A percentile compares a stretch with the other conserved stretches of the same genome.
Conservation (phyloP, 768 basidiomycete species). For the Auriscalpium orientale region DNA sequence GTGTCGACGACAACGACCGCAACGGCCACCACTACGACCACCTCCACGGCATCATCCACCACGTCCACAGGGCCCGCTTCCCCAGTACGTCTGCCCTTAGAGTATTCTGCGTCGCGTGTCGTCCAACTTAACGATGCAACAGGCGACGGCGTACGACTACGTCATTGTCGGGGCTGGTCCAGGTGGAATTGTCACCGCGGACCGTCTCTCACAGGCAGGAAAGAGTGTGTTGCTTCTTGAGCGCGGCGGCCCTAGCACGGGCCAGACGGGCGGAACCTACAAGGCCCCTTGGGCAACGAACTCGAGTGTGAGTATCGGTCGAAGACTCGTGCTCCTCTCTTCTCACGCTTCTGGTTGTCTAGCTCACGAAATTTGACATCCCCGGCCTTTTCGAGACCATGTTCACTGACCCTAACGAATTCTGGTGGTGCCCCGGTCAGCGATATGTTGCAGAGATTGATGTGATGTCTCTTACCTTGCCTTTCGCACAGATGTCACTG, state of each 20-base stretch:
- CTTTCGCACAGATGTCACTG: constrained; percentile 39
- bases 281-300: constrained; percentile 42
- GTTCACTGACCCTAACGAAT: constrained; percentile 49
- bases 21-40: constrained; percentile 25
- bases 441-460: neutral
- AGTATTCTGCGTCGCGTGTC: constrained; percentile 8
- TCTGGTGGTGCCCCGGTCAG: constrained; percentile 59
- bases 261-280: constrained; percentile 51
- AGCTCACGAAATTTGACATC: constrained; percentile 61
- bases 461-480: neutral
- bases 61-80: constrained; percentile 28
- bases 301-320: constrained; percentile 29
- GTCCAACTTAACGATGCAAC: neutral
- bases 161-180: constrained; percentile 1
- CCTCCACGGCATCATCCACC: constrained; percentile 26
- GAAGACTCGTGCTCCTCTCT: neutral
- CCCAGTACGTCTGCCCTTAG: constrained; percentile 3
- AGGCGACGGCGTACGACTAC: constrained; percentile 17
- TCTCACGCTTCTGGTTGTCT: neutral
- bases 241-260: constrained; percentile 55
- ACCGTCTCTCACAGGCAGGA: constrained; percentile 31
- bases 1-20: constrained; percentile 12
- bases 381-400: constrained; percentile 60
- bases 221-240: constrained; percentile 59
- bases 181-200: constrained; percentile 1